A percentile compares a stretch with the other conserved stretches of the same genome.
phyloP scores from a whole-genome alignment of 139 green algal species.

The Chlamydomonas sphaeroides region DNA sequence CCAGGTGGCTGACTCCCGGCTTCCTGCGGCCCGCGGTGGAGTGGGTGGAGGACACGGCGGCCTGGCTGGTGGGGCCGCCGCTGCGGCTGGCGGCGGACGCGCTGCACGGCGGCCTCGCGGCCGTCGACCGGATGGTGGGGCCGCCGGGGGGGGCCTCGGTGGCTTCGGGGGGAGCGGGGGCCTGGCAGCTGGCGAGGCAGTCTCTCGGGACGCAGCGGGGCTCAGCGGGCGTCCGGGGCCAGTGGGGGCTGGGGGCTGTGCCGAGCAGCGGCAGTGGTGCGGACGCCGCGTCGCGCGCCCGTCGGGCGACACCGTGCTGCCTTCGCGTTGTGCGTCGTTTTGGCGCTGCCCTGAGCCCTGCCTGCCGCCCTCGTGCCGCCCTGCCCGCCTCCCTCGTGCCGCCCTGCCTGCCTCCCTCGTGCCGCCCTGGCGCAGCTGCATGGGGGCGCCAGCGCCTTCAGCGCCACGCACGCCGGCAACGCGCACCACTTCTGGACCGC shows the following conservation, averaged over 20 bases:
- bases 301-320: too few species aligned
- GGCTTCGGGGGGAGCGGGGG: too few species aligned
- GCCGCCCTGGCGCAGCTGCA: too few species aligned
- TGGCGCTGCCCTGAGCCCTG: too few species aligned
- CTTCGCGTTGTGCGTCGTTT: too few species aligned
- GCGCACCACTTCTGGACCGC: slow-evolving; percentile 28
- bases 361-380: too few species aligned
- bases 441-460: background rate
- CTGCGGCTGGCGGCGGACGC: background rate
- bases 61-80: background rate
- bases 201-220: background rate
- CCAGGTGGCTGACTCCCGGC: background rate
- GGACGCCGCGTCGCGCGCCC: too few species aligned
- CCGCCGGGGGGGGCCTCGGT: too few species aligned
- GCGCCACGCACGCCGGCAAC: slow-evolving; percentile 10
- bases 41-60: slow-evolving; percentile 2
- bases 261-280: background rate
- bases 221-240: too few species aligned
- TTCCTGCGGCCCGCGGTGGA: slow-evolving; percentile 12
- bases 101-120: background rate
- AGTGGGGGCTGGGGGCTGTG: too few species aligned
- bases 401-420: too few species aligned
- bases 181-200: background rate
- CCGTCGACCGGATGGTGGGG: slow-evolving; percentile 7
- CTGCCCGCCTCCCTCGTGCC: too few species aligned